phyloP scores from a whole-genome alignment of 805 yeast genomes.

The Yarrowia bubula region DNA sequence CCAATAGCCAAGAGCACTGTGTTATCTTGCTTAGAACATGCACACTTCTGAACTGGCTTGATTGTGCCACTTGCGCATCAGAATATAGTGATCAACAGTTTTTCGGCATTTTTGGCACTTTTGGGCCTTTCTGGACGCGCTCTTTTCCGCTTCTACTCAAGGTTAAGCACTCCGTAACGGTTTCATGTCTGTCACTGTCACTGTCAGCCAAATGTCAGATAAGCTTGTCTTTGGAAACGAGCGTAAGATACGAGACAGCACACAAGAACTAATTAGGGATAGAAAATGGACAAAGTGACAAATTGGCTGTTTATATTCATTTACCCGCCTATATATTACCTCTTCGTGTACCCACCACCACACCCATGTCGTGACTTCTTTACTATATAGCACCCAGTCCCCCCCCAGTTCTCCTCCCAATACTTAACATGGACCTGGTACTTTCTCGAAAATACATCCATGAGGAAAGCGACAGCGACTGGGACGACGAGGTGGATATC shows the following conservation, averaged over 20 bases:
- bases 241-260: no score
- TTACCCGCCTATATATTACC: background rate
- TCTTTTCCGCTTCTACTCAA: background rate
- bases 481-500: background rate
- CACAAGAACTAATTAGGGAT: no score
- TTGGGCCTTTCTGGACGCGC: no score
- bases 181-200: background rate
- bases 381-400: background rate
- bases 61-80: no score
- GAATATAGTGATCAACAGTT: no score
- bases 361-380: background rate
- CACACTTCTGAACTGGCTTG: no score
- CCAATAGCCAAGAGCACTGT: background rate
- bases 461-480: conserved; percentile 15
- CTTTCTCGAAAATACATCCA: background rate
- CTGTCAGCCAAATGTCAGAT: background rate
- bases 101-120: no score
- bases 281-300: no score
- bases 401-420: background rate
- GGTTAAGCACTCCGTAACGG: background rate
- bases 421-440: background rate
- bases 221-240: no score
- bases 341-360: background rate
- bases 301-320: no score
- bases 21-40: background rate